phyloP scores from a whole-genome alignment of 352 stramenopile genomes.

The Phytophthora melonis region DNA sequence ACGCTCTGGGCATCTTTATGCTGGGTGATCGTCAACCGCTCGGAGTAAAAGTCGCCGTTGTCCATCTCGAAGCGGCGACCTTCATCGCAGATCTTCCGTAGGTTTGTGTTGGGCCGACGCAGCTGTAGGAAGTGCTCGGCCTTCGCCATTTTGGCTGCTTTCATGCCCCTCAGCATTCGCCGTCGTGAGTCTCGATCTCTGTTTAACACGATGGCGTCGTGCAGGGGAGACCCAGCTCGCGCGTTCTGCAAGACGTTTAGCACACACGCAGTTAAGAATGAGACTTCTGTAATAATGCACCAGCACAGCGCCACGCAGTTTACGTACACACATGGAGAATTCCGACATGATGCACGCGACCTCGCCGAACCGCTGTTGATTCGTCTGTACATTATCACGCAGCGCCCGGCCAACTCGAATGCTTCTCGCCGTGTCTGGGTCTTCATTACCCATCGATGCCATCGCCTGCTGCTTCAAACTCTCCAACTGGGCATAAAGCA shows the following conservation, averaged over 20 bases:
- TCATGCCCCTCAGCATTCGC: slow-evolving; percentile 25
- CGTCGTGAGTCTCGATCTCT: slow-evolving; percentile 22
- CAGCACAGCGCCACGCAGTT: background rate
- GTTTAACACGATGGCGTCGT: slow-evolving; percentile 26
- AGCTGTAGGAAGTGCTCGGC: slow-evolving; percentile 37
- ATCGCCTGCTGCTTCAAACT: slow-evolving; percentile 39
- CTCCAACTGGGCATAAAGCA: slow-evolving; percentile 34
- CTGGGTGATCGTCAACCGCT: slow-evolving; percentile 57
- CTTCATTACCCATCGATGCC: slow-evolving; percentile 18
- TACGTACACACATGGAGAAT: slow-evolving; percentile 32
- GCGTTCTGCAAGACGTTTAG: slow-evolving; percentile 16
- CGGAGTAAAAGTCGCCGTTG: slow-evolving; percentile 52
- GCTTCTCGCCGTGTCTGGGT: slow-evolving; percentile 17
- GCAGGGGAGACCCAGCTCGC: slow-evolving; percentile 26
- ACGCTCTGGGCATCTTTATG: slow-evolving; percentile 50
- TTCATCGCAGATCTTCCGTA: slow-evolving; percentile 38
- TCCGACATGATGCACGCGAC: slow-evolving; percentile 43
- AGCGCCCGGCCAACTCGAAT: slow-evolving; percentile 30
- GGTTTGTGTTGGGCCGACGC: slow-evolving; percentile 28
- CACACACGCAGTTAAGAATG: background rate
- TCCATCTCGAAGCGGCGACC: slow-evolving; percentile 51
- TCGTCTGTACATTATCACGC: slow-evolving; percentile 35
- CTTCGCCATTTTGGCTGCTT: slow-evolving; percentile 37
- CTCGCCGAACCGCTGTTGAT: slow-evolving; percentile 41
- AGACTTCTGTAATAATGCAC: background rate